Conservation (phyloP, 106 monocot species). For the Allium fistulosum region DNA sequence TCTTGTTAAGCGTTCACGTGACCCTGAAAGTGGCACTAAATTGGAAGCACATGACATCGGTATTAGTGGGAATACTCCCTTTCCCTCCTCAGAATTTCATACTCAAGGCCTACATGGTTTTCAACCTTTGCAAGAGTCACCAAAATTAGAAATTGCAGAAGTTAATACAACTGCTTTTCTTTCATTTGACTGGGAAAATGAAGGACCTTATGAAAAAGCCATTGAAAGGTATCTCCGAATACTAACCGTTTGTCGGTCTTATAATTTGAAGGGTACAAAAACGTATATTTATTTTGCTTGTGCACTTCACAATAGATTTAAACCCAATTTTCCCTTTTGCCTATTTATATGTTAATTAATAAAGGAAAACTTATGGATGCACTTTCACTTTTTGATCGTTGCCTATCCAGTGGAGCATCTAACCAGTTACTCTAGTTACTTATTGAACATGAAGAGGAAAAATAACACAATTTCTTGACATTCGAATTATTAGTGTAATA, state of each 20-base stretch:
- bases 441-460: constrained; percentile 61
- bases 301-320: not conserved
- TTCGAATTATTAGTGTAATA: constrained; percentile 30
- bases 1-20: constrained; percentile 57
- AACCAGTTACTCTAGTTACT: constrained; percentile 77
- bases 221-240: constrained; percentile 47
- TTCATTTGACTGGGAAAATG: constrained; percentile 91
- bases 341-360: constrained; percentile 58
- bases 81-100: constrained; percentile 18
- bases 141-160: constrained; percentile 17
- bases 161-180: constrained; percentile 37
- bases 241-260: not conserved
- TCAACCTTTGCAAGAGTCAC: constrained; percentile 22
- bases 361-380: constrained; percentile 93
- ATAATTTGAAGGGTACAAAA: no score
- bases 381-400: constrained; percentile 86
- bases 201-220: constrained; percentile 75
- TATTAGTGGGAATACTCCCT: constrained; percentile 22
- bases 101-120: constrained; percentile 19
- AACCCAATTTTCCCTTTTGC: constrained; percentile 3
- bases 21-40: constrained; percentile 69
- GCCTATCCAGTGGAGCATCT: constrained; percentile 80
- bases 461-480: constrained; percentile 6
- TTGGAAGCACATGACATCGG: constrained; percentile 56
- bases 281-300: no score